Evolutionary conservation across 208 protist species (phyloP).

Genomic region (Leishmania tropica): DNA sequence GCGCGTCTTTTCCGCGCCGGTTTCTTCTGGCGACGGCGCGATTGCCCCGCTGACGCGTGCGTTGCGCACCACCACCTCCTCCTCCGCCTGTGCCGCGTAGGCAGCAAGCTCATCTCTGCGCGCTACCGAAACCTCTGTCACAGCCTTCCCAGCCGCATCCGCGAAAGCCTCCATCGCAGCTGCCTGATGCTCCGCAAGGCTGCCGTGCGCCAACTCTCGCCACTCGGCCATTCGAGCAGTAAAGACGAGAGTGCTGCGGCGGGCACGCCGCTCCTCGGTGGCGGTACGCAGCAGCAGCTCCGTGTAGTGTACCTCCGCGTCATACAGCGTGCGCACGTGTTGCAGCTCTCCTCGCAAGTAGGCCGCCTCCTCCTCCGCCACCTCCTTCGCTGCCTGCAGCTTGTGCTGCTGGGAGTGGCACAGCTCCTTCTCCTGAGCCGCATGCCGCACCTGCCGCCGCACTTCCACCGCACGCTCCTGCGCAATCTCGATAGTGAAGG

Average conservation of each 20-base stretch:
- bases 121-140: neutral
- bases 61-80: neutral
- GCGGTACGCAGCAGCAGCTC: slow-evolving; percentile 8
- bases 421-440: slow-evolving; percentile 9
- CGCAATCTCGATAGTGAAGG: neutral
- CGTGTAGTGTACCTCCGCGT: slow-evolving; percentile 6
- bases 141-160: neutral
- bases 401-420: slow-evolving; percentile 4
- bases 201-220: neutral
- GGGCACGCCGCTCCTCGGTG: slow-evolving; percentile 3
- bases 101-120: neutral
- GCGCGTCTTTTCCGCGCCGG: neutral
- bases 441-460: neutral
- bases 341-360: slow-evolving; percentile 24
- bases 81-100: neutral
- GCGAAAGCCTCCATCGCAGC: slow-evolving; percentile 1
- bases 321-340: slow-evolving; percentile 14
- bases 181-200: slow-evolving; percentile 1
- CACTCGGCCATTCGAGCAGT: slow-evolving; percentile 2
- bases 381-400: slow-evolving; percentile 1
- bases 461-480: neutral
- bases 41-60: neutral
- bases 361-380: slow-evolving; percentile 10
- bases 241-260: slow-evolving; percentile 3
- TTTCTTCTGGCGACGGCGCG: neutral